Conservation (phyloP, 108 stramenopile genomes). For the Schizochytrium sp. region DNA sequence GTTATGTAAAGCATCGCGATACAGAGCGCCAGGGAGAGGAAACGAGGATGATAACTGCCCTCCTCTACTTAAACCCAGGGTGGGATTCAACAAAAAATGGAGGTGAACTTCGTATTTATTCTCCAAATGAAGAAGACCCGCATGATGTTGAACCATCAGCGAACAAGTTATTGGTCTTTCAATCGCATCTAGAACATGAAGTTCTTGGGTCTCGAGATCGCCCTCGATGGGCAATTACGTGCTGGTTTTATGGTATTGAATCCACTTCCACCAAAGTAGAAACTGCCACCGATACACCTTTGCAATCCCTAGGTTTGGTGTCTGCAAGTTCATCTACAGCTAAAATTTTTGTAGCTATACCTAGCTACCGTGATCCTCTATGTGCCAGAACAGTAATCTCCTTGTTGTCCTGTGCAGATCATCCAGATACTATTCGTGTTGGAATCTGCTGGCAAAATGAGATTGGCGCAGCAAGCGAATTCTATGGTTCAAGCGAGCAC, state of each 20-base stretch:
- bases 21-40: background rate
- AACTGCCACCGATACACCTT: background rate
- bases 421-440: background rate
- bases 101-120: background rate
- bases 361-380: slow-evolving; percentile 18
- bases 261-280: background rate
- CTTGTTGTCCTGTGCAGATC: background rate
- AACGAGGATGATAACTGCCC: background rate
- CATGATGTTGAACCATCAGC: background rate
- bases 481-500: background rate
- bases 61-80: slow-evolving; percentile 22
- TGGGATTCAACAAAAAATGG: background rate
- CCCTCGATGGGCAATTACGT: slow-evolving; percentile 58
- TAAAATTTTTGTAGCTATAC: slow-evolving; percentile 2
- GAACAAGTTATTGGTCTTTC: slow-evolving; percentile 2
- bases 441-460: slow-evolving; percentile 50
- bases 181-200: slow-evolving; percentile 1
- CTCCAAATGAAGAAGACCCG: background rate
- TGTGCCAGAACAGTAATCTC: background rate
- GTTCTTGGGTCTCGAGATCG: background rate
- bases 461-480: slow-evolving; percentile 14
- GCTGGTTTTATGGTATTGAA: slow-evolving; percentile 31
- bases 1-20: slow-evolving; percentile 52
- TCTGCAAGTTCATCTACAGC: background rate
- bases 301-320: background rate